A percentile compares a stretch with the other conserved stretches of the same genome.
These are phyloP conservation scores for Cercis canadensis DNA, from an alignment of 306 rosid genomes.

Conservation along the genomic window DNA sequence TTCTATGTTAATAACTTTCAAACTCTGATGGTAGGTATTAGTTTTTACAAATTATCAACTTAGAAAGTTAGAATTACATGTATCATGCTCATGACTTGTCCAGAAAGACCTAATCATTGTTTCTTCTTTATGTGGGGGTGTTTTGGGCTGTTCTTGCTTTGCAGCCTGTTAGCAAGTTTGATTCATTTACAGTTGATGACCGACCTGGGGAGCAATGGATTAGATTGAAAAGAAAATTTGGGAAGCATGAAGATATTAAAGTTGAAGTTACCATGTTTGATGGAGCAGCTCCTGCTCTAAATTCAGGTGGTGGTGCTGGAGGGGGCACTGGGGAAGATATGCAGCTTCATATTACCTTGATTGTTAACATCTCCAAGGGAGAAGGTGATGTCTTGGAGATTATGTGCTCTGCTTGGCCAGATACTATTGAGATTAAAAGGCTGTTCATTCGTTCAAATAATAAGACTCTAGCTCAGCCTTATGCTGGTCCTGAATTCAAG, in stretches of 20 bases:
- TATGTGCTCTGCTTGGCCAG: conserved; percentile 90
- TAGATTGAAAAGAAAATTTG: conserved; percentile 60
- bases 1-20: too few species aligned
- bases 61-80: too few species aligned
- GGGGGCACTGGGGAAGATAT: conserved; percentile 48
- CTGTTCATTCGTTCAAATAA: conserved; percentile 41
- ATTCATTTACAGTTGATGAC: conserved; percentile 63
- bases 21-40: too few species aligned
- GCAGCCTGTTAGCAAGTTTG: conserved; percentile 63
- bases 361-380: conserved; percentile 72
- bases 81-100: not conserved
- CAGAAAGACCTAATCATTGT: not conserved
- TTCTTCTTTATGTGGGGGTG: not conserved
- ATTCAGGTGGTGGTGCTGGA: conserved; percentile 33
- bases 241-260: conserved; percentile 63
- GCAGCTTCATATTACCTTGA: conserved; percentile 68
- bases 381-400: conserved; percentile 62
- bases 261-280: conserved; percentile 84
- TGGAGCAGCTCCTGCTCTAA: conserved; percentile 58
- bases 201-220: conserved; percentile 85
- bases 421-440: conserved; percentile 62
- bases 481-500: conserved; percentile 82
- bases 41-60: too few species aligned
- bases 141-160: conserved; percentile 30
- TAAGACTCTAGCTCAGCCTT: conserved; percentile 57